Percentiles rank a stretch among this genome's conserved stretches.
Conservation (phyloP, 73 alveolate genomes). For the Stentor coeruleus region DNA sequence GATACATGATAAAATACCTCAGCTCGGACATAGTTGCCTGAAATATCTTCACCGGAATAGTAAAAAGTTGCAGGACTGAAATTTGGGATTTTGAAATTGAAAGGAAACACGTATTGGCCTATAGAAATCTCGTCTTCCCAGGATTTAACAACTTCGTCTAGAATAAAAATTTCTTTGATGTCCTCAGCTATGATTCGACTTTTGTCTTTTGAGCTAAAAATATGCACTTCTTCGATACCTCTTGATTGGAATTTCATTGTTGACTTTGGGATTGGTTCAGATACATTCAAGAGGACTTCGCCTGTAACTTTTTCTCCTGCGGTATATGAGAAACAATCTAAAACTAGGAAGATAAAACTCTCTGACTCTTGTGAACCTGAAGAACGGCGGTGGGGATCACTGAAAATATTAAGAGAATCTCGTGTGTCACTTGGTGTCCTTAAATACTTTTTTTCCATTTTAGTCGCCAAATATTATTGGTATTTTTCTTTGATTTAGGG, state of each 20-base stretch:
- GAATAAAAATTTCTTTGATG: neutral
- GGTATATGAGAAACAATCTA: neutral
- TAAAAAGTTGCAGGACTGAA: conserved; percentile 21
- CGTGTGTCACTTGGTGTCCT: neutral
- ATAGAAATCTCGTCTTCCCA: neutral
- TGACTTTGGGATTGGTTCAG: neutral
- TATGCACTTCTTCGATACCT: conserved; percentile 6
- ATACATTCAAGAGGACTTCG: neutral
- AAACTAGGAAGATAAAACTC: conserved; percentile 1
- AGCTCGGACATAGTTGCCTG: neutral
- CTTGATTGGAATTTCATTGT: neutral
- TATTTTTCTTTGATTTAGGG: too few relatives aligned
- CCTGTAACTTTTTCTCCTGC: conserved; percentile 27
- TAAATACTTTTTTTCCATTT: neutral
- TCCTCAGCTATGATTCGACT: neutral
- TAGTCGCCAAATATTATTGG: too few relatives aligned
- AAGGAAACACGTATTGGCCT: conserved; percentile 23
- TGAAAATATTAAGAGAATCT: neutral
- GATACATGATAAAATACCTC: neutral
- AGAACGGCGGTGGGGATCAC: neutral
- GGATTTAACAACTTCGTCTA: neutral
- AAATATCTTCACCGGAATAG: neutral
- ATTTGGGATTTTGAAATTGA: neutral
- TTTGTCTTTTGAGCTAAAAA: neutral
- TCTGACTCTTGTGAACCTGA: neutral